A percentile compares a stretch with the other conserved stretches of the same genome.
Evolutionary conservation across 768 basidiomycete species (phyloP).

Genomic region (Podaxis sp.): DNA sequence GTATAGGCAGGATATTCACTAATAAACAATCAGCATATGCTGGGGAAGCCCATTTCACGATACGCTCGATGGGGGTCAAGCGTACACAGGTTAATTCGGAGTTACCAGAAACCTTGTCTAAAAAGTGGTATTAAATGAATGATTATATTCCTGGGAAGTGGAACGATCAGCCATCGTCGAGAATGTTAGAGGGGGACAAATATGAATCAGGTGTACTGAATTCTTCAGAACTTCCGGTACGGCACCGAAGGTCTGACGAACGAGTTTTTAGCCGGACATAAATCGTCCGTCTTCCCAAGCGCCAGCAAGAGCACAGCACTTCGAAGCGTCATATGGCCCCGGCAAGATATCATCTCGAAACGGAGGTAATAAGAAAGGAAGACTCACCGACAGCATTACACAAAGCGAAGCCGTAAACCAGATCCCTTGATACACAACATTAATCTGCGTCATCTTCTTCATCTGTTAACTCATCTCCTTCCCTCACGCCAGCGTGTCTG

Average conservation of each 20-base stretch:
- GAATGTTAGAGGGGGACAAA: neutral
- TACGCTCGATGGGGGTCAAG: too few relatives aligned
- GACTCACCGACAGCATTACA: conserved; percentile 20
- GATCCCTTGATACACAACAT: neutral
- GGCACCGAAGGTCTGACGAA: neutral
- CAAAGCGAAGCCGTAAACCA: neutral
- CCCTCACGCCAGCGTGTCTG: conserved; percentile 58
- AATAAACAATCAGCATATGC: too few relatives aligned
- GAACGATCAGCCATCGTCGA: neutral
- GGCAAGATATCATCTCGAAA: conserved; percentile 63
- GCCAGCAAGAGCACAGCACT: conserved; percentile 18
- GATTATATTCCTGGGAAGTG: too few relatives aligned
- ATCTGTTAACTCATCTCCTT: conserved; percentile 86
- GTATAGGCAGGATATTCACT: too few relatives aligned
- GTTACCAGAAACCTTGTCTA: too few relatives aligned
- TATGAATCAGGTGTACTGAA: neutral
- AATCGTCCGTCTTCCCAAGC: conserved; percentile 56
- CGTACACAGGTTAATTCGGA: too few relatives aligned
- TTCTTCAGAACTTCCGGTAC: neutral
- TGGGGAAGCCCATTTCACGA: too few relatives aligned
- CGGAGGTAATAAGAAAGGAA: conserved; percentile 1
- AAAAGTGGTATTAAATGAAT: too few relatives aligned
- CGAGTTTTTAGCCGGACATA: conserved; percentile 44
- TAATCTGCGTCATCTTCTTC: conserved; percentile 54
- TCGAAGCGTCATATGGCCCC: conserved; percentile 86